phyloP scores from a whole-genome alignment of 2,329 filamentous ascomycete genomes.

The Xylariales sp. region DNA sequence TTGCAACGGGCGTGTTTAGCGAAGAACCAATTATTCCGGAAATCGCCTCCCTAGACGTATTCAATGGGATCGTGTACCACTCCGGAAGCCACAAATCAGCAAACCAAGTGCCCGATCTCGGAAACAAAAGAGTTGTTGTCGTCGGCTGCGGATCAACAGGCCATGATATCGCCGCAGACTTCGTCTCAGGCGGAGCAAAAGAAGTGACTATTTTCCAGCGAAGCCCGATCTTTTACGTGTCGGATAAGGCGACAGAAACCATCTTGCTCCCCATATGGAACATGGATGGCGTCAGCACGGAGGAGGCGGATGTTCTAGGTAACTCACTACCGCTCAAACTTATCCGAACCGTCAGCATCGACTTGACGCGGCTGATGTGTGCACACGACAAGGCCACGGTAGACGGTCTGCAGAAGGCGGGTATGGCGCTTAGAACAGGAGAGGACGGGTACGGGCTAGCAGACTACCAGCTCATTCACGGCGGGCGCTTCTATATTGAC shows the following conservation, averaged over 20 bases:
- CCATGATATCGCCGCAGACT: background rate
- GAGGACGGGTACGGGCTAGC: background rate
- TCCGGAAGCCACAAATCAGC: background rate
- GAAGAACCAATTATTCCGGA: background rate
- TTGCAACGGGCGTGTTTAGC: background rate
- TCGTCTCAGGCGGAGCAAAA: background rate
- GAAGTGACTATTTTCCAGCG: background rate
- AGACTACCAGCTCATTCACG: constrained; percentile 1
- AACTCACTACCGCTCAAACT: background rate
- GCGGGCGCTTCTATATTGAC: background rate
- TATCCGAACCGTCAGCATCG: background rate
- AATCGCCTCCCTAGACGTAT: background rate
- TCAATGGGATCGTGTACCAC: background rate
- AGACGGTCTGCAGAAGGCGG: background rate
- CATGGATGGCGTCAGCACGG: background rate
- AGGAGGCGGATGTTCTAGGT: background rate
- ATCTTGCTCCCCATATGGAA: constrained; percentile 4
- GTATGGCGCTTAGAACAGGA: background rate
- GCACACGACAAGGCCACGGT: background rate
- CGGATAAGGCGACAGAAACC: background rate
- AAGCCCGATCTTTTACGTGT: background rate
- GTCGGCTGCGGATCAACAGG: constrained; percentile 1
- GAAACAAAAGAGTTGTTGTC: constrained; percentile 2
- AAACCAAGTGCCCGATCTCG: background rate
- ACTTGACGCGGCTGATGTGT: background rate